Evolutionary conservation across 345 rosid species (phyloP).

Genomic region (Eutrema japonicum): DNA sequence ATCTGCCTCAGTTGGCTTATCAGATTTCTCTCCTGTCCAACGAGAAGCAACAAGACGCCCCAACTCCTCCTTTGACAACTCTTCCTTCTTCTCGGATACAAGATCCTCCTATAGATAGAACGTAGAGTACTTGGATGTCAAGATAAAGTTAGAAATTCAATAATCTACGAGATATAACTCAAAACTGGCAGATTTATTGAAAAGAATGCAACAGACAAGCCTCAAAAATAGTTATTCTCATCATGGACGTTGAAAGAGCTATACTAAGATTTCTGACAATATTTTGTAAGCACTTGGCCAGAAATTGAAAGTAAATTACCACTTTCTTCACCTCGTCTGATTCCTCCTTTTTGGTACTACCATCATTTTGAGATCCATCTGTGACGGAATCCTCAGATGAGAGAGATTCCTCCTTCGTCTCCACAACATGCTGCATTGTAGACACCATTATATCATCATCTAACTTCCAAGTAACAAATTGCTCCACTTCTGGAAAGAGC

Average conservation of each 20-base stretch:
- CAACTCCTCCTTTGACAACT: conserved; percentile 85
- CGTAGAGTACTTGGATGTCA: conserved; percentile 21
- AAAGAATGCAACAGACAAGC: conserved; percentile 22
- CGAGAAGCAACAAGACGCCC: conserved; percentile 97
- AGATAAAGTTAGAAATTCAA: conserved; percentile 1
- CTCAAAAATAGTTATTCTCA: conserved; percentile 7
- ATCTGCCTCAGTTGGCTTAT: conserved; percentile 50
- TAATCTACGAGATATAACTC: conserved; percentile 5
- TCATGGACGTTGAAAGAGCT: background rate
- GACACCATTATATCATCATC: conserved; percentile 30
- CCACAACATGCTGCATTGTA: conserved; percentile 50
- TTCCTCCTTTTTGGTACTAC: conserved; percentile 45
- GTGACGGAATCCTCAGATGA: conserved; percentile 50
- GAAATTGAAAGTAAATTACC: conserved; percentile 39
- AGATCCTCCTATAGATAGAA: conserved; percentile 51
- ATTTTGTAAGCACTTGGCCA: background rate
- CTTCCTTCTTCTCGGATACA: conserved; percentile 56
- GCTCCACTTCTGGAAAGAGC: conserved; percentile 20
- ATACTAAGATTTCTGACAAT: conserved; percentile 4
- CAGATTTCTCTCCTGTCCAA: conserved; percentile 83
- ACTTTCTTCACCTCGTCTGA: conserved; percentile 47
- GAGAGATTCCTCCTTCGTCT: conserved; percentile 43
- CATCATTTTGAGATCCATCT: conserved; percentile 49
- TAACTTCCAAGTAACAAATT: background rate
- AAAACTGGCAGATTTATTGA: conserved; percentile 9